A percentile compares a stretch with the other conserved stretches of the same genome.
Conservation (phyloP, 495 filamentous ascomycete genomes). For the Echria macrotheca region DNA sequence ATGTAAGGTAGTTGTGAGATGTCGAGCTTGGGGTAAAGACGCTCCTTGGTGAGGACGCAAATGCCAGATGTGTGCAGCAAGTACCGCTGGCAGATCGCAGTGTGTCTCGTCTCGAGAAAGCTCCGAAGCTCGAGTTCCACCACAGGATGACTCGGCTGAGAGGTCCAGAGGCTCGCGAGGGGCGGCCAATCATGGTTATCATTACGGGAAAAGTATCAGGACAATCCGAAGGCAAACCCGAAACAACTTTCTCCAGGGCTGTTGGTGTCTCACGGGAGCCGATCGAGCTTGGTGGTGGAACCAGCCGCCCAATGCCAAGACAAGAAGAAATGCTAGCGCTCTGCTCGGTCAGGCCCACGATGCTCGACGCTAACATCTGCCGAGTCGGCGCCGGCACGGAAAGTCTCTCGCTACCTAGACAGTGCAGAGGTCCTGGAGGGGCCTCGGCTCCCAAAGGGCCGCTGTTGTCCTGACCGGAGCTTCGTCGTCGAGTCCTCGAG, state of each 20-base stretch:
- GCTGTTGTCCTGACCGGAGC: too few relatives aligned
- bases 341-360: too few relatives aligned
- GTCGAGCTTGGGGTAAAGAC: too few relatives aligned
- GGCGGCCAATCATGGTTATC: conserved; percentile 12
- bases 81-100: conserved; percentile 9
- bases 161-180: conserved; percentile 10
- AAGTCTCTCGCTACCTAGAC: too few relatives aligned
- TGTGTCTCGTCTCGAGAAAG: conserved; percentile 13
- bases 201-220: conserved; percentile 9
- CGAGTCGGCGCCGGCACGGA: conserved; percentile 5
- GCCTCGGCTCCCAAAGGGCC: too few relatives aligned
- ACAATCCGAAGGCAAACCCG: conserved; percentile 8
- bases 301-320: neutral
- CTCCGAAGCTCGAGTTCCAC: conserved; percentile 11
- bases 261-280: neutral
- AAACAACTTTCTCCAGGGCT: conserved; percentile 7
- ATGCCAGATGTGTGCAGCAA: conserved; percentile 10
- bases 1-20: too few relatives aligned
- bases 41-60: too few relatives aligned
- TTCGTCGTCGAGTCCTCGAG: too few relatives aligned
- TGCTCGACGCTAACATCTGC: conserved; percentile 3
- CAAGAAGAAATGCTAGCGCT: conserved; percentile 1
- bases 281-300: conserved; percentile 1
- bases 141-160: conserved; percentile 7
- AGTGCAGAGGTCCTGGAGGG: too few relatives aligned